These are phyloP conservation scores for Tolypocladium paradoxum DNA, from an alignment of 2,329 filamentous ascomycete species.

Conservation along the genomic window DNA sequence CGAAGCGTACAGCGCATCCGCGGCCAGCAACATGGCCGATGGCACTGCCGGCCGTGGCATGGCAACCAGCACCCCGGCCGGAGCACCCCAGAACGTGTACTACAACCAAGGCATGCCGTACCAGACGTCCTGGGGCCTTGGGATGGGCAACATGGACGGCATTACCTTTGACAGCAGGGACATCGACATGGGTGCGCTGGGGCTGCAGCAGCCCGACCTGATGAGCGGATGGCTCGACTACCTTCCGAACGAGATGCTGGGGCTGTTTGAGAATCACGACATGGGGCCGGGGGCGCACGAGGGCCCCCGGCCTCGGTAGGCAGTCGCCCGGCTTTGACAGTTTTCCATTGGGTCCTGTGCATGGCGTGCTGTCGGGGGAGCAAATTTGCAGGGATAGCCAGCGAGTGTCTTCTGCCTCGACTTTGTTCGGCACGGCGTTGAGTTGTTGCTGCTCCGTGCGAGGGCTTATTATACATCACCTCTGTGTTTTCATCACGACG, in stretches of 20 bases:
- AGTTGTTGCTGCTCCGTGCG: neutral
- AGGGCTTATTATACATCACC: neutral
- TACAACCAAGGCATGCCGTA: constrained; percentile 17
- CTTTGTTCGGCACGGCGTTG: neutral
- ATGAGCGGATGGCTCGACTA: constrained; percentile 65
- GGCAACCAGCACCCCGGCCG: neutral
- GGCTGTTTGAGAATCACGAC: constrained; percentile 35
- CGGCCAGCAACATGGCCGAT: constrained; percentile 30
- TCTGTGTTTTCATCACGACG: neutral
- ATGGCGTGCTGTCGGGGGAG: neutral
- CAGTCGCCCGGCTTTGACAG: neutral
- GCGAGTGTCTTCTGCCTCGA: neutral
- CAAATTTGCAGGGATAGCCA: neutral
- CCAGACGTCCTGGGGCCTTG: constrained; percentile 18
- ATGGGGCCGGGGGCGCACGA: constrained; percentile 12
- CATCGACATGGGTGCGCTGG: constrained; percentile 60
- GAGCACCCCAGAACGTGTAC: constrained; percentile 11
- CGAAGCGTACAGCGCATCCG: constrained; percentile 31
- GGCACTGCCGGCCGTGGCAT: neutral
- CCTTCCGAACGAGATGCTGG: constrained; percentile 54
- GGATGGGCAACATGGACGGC: constrained; percentile 28
- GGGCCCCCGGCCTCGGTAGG: neutral
- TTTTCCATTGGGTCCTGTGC: neutral
- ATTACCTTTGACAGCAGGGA: constrained; percentile 71
- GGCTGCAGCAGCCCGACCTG: constrained; percentile 47